Evolutionary conservation across 78 protist genomes (phyloP).

Genomic region (Diacronema lutheri): DNA sequence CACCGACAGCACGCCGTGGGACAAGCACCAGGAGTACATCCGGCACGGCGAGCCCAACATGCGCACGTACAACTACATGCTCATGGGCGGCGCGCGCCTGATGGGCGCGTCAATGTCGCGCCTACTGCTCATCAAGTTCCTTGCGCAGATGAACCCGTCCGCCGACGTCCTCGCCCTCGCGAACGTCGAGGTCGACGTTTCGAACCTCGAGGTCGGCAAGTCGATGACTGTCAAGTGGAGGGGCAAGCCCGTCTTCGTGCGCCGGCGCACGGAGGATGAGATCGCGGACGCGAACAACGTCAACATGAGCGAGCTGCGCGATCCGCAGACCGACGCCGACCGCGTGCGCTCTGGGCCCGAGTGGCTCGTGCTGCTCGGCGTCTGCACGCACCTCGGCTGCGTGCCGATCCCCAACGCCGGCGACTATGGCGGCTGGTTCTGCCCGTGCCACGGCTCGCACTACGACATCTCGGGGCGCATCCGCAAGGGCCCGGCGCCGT

Average conservation of each 20-base stretch:
- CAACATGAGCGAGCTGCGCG: constrained; percentile 4
- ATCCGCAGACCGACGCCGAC: constrained; percentile 22
- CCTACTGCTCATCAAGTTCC: background rate
- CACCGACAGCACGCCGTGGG: no score
- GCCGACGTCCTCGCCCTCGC: constrained; percentile 41
- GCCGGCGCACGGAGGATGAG: constrained; percentile 13
- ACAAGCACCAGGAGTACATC: background rate
- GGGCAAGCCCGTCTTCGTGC: constrained; percentile 47
- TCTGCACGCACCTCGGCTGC: constrained; percentile 98
- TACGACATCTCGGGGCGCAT: constrained; percentile 95
- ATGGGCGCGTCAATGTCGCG: background rate
- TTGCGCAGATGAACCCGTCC: constrained; percentile 1
- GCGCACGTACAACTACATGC: background rate
- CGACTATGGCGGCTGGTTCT: constrained; percentile 90
- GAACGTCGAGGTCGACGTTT: constrained; percentile 7
- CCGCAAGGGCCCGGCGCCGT: constrained; percentile 50
- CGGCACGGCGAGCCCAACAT: background rate
- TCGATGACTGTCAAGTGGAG: constrained; percentile 32
- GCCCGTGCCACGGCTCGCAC: constrained; percentile 98
- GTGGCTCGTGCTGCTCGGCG: constrained; percentile 84
- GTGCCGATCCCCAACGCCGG: constrained; percentile 91
- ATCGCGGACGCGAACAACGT: background rate
- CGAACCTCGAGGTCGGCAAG: background rate
- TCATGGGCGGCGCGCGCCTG: constrained; percentile 16
- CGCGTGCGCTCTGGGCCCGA: constrained; percentile 38